These are phyloP conservation scores for Plantago ovata DNA, from an alignment of 257 asterid species.

Conservation along the genomic window DNA sequence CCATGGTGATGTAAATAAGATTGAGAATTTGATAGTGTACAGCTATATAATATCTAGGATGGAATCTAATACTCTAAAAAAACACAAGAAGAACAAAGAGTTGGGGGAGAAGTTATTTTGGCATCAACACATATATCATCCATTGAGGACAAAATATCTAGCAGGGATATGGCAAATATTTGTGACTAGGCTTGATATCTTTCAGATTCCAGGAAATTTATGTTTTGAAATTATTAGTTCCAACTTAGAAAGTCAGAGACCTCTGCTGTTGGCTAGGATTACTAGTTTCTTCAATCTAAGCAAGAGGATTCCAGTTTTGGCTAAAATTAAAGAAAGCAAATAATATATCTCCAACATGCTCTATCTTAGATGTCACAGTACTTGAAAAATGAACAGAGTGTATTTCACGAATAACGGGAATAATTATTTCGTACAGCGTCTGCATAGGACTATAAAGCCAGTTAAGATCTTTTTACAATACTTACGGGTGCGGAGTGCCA, in stretches of 20 bases:
- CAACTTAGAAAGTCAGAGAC: slow-evolving; percentile 16
- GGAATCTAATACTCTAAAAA: slow-evolving; percentile 40
- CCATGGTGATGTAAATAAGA: slow-evolving; percentile 55
- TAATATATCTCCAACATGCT: slow-evolving; percentile 27
- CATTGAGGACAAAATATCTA: slow-evolving; percentile 37
- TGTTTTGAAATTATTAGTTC: slow-evolving; percentile 32
- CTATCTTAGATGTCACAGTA: slow-evolving; percentile 19
- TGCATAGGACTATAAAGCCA: background rate
- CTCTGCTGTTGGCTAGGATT: slow-evolving; percentile 4
- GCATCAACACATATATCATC: slow-evolving; percentile 19
- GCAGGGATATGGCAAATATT: slow-evolving; percentile 43
- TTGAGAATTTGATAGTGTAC: slow-evolving; percentile 35
- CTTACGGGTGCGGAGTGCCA: too few species aligned
- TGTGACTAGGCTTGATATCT: slow-evolving; percentile 27
- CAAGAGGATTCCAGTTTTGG: slow-evolving; percentile 7
- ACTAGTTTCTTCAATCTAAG: slow-evolving; percentile 25
- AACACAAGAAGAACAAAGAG: slow-evolving; percentile 14
- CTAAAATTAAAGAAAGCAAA: background rate
- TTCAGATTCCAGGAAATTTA: slow-evolving; percentile 33
- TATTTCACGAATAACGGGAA: slow-evolving; percentile 4
- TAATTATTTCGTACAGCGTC: background rate
- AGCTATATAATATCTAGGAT: slow-evolving; percentile 73
- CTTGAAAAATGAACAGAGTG: slow-evolving; percentile 22
- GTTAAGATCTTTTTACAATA: background rate
- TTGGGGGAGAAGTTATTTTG: slow-evolving; percentile 1